Evolutionary conservation across 2,329 filamentous ascomycete species (phyloP), one percentile per base, ranked within the genome.

Genomic region (Fusarium pseudocircinatum): DNA sequence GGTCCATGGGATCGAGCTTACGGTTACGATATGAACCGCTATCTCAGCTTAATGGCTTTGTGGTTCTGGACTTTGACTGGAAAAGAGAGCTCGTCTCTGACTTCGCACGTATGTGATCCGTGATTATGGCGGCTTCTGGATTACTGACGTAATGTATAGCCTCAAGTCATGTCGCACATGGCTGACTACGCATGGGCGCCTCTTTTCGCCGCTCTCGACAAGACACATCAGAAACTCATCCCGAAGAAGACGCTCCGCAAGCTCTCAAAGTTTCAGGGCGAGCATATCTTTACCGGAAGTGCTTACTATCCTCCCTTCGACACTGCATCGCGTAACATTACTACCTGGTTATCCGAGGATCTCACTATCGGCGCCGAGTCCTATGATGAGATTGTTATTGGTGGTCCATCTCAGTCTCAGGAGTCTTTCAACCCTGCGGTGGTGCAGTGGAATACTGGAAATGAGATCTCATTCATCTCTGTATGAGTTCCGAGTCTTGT

Each of bases 1-100:
- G 90, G 90, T 0, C 90, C 90, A 0, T 92, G 90, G 90, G 90
- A 92, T 78, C 85, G 90, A 1, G 83, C 86, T 0, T 92, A 92
- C 69, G 89, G 89, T 2, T 91, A 87, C 64, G 89, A 92, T 67
- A 90, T 91, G 89, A 90, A 89, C 61, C 81, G 85, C 12, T 91
- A 91, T 73, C 78, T 91, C 8, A 87, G 87, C 59, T 83, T 91
- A 54, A 85, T 91, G 78, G 86, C 86, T 0, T 78, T 89, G 20
- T 89, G 89, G 80, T 84, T 91, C 69, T 91, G 89, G 89, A 85
- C 86, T 1, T 67, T 90, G 8, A 82, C 89, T 10, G 88, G 88
- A 14, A 86, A 88, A 59, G 82, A 84, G 34, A 78, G 79, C 20
- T 81, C 82, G 0, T 82, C 82, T 1, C 64, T 84, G 2, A 26